Conservation (phyloP, 106 monocot genomes). For the Dendrobium huoshanense region DNA sequence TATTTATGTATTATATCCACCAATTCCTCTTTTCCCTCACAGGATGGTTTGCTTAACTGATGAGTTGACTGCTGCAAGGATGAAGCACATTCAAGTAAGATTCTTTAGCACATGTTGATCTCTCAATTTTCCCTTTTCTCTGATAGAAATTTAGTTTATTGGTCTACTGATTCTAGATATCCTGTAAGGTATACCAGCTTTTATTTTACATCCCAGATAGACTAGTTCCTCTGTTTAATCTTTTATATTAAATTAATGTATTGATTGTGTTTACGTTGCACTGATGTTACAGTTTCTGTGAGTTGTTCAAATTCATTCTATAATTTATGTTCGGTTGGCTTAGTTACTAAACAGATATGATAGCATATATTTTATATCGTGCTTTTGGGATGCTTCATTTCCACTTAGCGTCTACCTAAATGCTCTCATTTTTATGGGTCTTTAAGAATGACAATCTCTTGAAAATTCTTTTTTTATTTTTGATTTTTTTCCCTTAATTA, state of each 20-base stretch:
- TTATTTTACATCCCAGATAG: not conserved
- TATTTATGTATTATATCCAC: not conserved
- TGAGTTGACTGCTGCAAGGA: conserved; percentile 56
- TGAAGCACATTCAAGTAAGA: conserved; percentile 60
- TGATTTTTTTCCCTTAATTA: no score
- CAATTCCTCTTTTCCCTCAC: not conserved
- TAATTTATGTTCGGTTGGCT: no score
- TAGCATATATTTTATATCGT: no score
- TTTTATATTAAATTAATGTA: not conserved
- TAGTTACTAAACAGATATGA: no score
- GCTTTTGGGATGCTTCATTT: no score
- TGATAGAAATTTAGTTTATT: not conserved
- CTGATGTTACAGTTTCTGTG: not conserved
- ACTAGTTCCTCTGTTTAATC: not conserved
- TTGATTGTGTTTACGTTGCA: not conserved
- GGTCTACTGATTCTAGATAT: not conserved
- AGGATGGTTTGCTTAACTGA: conserved; percentile 66
- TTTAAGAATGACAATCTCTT: no score
- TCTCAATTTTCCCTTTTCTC: not conserved
- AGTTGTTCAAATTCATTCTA: not conserved
- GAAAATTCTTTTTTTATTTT: no score
- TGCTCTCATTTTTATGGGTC: no score
- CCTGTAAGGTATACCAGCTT: not conserved
- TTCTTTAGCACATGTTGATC: not conserved
- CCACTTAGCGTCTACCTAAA: no score